Evolutionary conservation across 176 grass and related monocot species (phyloP).

Genomic region (Areca catechu): DNA sequence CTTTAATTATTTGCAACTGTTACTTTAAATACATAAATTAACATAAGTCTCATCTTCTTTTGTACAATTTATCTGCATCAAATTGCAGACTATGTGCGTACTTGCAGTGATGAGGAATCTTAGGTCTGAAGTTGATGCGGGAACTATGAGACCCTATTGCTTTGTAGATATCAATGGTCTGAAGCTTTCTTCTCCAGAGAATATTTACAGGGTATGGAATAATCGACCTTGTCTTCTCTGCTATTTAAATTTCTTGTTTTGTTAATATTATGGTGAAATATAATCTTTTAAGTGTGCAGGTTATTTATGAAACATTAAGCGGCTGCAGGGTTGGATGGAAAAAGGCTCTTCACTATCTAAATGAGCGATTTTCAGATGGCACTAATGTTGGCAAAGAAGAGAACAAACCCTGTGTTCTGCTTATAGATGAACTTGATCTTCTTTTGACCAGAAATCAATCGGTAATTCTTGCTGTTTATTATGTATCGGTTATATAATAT

Average conservation of each 20-base stretch:
- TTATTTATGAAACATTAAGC: constrained; percentile 85
- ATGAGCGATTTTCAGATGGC: constrained; percentile 76
- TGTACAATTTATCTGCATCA: constrained; percentile 13
- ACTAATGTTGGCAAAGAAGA: constrained; percentile 48
- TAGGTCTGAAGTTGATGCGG: constrained; percentile 66
- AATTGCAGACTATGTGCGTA: constrained; percentile 86
- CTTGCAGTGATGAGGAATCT: constrained; percentile 82
- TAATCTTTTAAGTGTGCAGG: constrained; percentile 29
- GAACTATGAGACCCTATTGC: constrained; percentile 58
- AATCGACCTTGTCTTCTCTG: background rate
- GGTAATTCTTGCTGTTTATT: constrained; percentile 35
- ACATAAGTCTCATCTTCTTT: constrained; percentile 4
- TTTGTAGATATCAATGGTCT: constrained; percentile 97
- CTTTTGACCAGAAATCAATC: constrained; percentile 98
- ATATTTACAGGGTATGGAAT: constrained; percentile 74
- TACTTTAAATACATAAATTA: background rate
- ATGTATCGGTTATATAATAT: no score
- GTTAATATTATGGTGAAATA: constrained; percentile 5
- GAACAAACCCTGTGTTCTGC: constrained; percentile 74
- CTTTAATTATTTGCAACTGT: no score
- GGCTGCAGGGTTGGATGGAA: constrained; percentile 87
- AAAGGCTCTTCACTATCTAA: constrained; percentile 88
- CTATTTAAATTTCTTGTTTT: background rate
- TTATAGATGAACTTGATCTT: constrained; percentile 98
- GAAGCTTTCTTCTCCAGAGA: constrained; percentile 83